Evolutionary conservation across 495 filamentous ascomycete genomes (phyloP), one percentile per base, ranked within the genome.

Genomic region (Evansstolkia leycettana): DNA sequence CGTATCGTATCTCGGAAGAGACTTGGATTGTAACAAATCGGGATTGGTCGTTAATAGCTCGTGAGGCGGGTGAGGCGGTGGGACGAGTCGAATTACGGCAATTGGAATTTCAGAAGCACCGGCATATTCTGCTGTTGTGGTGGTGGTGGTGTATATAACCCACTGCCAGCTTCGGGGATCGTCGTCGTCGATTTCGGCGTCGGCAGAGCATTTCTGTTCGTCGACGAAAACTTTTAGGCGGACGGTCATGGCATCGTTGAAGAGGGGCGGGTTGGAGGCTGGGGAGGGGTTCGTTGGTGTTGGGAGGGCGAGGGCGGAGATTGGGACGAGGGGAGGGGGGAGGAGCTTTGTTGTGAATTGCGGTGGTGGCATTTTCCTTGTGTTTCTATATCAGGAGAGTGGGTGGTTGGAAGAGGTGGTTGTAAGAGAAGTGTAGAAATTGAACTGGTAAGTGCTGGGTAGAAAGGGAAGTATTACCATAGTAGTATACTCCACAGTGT

Each of bases 111-210:
- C n/a, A n/a, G n/a, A n/a, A n/a, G n/a, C n/a, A n/a, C n/a, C n/a
- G n/a, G n/a, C n/a, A n/a, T n/a, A n/a, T n/a, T n/a, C n/a, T n/a
- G n/a, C n/a, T n/a, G n/a, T n/a, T 16, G 28, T 5, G 10, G 14
- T 29, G 5, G 28, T n/a, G 11, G 14, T 5, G 62, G 72, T 73
- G 57, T 86, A 92, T 17, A 76, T 58, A 18, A 94, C 72, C 80
- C 82, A 94, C 53, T 94, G 87, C 62, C 75, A 85, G 41, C 72
- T 76, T 6, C 83, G 70, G 2, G 59, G 13, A 53, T 96, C 89
- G 53, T 94, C 84, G 2, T 56, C 55, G 60, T 96, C 89, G 46
- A 82, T 64, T 47, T 96, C 89, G 46, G 70, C 68, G 2, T 73
- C 70, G 0, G 73, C 52, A 0, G 79, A 69, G 17, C 82, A 72